Evolutionary conservation across 441 rosid species (phyloP).

Genomic region (Erodium texanum): DNA sequence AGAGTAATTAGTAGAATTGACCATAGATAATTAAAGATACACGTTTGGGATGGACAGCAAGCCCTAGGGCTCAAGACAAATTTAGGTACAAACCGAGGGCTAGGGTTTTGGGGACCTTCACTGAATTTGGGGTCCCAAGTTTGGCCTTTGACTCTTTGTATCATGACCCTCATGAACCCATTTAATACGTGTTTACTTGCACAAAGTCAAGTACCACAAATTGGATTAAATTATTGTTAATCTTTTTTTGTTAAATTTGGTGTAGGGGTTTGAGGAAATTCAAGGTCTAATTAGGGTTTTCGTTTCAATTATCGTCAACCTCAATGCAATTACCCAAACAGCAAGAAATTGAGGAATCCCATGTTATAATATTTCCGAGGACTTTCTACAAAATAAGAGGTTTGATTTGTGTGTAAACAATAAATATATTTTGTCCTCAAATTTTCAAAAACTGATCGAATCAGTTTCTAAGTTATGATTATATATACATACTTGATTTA

Average conservation of each 20-base stretch:
- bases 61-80: slow-evolving; percentile 50
- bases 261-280: neutral
- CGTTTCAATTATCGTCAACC: neutral
- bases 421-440: no score
- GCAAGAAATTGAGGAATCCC: slow-evolving; percentile 2
- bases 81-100: slow-evolving; percentile 51
- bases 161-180: slow-evolving; percentile 5
- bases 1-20: slow-evolving; percentile 30
- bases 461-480: no score
- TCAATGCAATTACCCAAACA: neutral
- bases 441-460: no score
- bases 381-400: neutral
- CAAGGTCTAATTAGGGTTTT: neutral
- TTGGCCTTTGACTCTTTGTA: slow-evolving; percentile 39
- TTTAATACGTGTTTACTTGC: slow-evolving; percentile 24
- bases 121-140: slow-evolving; percentile 58
- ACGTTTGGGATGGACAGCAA: slow-evolving; percentile 52
- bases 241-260: neutral
- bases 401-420: no score
- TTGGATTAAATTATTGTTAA: neutral
- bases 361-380: neutral
- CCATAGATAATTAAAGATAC: slow-evolving; percentile 30
- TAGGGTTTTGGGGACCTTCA: slow-evolving; percentile 52
- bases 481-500: no score
- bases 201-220: neutral